These are phyloP conservation scores for Halophytophthora batemanensis DNA, from an alignment of 352 stramenopile species.

Conservation along the genomic window DNA sequence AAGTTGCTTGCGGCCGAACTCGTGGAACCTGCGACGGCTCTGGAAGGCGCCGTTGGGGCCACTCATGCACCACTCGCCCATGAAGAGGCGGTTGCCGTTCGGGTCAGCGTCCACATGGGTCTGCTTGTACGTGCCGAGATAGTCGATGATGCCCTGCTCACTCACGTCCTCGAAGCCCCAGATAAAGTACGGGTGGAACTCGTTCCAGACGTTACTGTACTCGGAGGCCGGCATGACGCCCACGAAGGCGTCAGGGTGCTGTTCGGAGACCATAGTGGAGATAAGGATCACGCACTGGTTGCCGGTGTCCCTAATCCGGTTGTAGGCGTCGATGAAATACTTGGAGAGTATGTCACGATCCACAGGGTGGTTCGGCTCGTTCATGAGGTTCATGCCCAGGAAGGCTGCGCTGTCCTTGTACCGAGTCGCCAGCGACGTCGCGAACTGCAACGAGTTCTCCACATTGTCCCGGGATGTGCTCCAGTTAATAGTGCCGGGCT, in stretches of 20 bases:
- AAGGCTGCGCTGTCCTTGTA: conserved; percentile 74
- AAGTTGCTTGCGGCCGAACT: conserved; percentile 49
- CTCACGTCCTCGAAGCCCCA: conserved; percentile 70
- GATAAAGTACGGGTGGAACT: conserved; percentile 83
- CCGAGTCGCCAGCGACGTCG: conserved; percentile 48
- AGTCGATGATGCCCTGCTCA: conserved; percentile 44
- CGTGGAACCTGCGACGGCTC: conserved; percentile 56
- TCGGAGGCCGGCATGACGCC: conserved; percentile 47
- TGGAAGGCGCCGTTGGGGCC: conserved; percentile 25
- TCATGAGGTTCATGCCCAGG: conserved; percentile 69
- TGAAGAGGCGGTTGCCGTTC: conserved; percentile 21
- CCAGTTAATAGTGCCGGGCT: conserved; percentile 44
- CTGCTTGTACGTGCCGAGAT: conserved; percentile 45
- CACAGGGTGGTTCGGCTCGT: conserved; percentile 59
- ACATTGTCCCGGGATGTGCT: conserved; percentile 54
- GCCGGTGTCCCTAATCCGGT: conserved; percentile 38
- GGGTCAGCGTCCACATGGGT: conserved; percentile 37
- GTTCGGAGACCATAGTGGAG: conserved; percentile 47
- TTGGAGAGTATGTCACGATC: conserved; percentile 59
- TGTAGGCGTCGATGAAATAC: conserved; percentile 77
- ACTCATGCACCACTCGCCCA: conserved; percentile 29
- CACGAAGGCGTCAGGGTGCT: conserved; percentile 41
- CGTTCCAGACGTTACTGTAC: conserved; percentile 79
- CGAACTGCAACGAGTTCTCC: conserved; percentile 42
- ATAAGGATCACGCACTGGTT: conserved; percentile 71